These are phyloP conservation scores for Podosphaera fusca DNA, from an alignment of 2,329 filamentous ascomycete genomes.

Conservation along the genomic window DNA sequence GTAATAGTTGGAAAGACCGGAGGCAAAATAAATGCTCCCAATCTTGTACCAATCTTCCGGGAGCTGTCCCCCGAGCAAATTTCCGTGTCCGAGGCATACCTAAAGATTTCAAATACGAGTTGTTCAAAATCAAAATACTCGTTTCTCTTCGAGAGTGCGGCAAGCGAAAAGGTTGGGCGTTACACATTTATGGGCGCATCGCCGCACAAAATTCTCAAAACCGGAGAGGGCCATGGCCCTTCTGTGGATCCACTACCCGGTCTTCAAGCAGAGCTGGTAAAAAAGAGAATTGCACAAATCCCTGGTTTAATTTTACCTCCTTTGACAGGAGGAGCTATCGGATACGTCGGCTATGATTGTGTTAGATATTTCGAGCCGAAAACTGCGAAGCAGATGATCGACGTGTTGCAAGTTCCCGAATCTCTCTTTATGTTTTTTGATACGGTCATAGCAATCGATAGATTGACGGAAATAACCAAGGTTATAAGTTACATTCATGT, in stretches of 20 bases:
- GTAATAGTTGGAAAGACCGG: constrained; percentile 29
- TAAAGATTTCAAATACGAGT: constrained; percentile 63
- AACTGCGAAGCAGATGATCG: constrained; percentile 72
- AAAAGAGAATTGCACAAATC: constrained; percentile 59
- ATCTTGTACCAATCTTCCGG: constrained; percentile 60
- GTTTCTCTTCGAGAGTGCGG: constrained; percentile 89
- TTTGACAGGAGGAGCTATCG: constrained; percentile 77
- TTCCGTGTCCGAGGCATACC: constrained; percentile 83
- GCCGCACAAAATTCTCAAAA: constrained; percentile 58
- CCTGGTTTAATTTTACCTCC: constrained; percentile 66
- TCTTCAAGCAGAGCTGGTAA: constrained; percentile 58
- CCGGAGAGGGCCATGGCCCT: constrained; percentile 68
- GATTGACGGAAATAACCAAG: constrained; percentile 82
- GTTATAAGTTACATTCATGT: constrained; percentile 78
- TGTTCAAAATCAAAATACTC: constrained; percentile 44
- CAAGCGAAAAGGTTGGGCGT: constrained; percentile 76
- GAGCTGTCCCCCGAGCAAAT: constrained; percentile 81
- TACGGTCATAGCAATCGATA: constrained; percentile 81
- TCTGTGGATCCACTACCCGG: constrained; percentile 64
- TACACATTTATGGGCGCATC: constrained; percentile 89
- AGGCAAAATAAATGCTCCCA: constrained; percentile 33
- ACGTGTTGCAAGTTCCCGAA: constrained; percentile 74
- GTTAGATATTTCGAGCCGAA: constrained; percentile 95
- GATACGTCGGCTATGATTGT: constrained; percentile 94
- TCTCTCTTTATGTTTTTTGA: constrained; percentile 94